phyloP scores from a whole-genome alignment of 768 basidiomycete species.

The Agaricus bisporus region DNA sequence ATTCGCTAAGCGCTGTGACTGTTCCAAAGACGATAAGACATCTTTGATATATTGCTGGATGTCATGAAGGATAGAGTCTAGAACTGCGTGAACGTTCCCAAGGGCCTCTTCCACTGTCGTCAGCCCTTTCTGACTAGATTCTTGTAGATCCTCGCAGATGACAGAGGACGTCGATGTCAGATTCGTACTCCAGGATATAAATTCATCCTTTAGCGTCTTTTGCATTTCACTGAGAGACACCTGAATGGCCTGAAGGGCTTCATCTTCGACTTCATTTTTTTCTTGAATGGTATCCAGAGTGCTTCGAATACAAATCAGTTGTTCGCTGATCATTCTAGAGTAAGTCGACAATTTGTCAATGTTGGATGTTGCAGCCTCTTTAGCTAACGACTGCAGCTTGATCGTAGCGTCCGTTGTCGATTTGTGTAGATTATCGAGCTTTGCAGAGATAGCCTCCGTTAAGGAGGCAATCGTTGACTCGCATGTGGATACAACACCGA shows the following conservation, averaged over 20 bases:
- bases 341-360: slow-evolving; percentile 49
- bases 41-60: slow-evolving; percentile 49
- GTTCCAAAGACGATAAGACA: slow-evolving; percentile 45
- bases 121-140: slow-evolving; percentile 38
- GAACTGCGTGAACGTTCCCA: slow-evolving; percentile 47
- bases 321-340: slow-evolving; percentile 49
- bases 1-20: slow-evolving; percentile 43
- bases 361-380: slow-evolving; percentile 25
- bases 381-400: slow-evolving; percentile 33
- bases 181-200: slow-evolving; percentile 47
- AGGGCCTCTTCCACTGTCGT: slow-evolving; percentile 52
- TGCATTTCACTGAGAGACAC: slow-evolving; percentile 39
- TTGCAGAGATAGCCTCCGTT: slow-evolving; percentile 45
- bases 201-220: slow-evolving; percentile 44
- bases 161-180: slow-evolving; percentile 42
- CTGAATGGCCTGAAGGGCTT: slow-evolving; percentile 44
- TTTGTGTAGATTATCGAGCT: slow-evolving; percentile 58
- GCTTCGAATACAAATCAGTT: slow-evolving; percentile 48
- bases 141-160: slow-evolving; percentile 41
- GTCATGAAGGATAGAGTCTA: slow-evolving; percentile 56
- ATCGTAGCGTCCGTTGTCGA: slow-evolving; percentile 45
- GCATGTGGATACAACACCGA: slow-evolving; percentile 56
- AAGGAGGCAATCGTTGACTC: slow-evolving; percentile 53
- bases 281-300: slow-evolving; percentile 47
- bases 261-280: slow-evolving; percentile 49